Base-by-base conservation (phyloP, 2,329 filamentous ascomycete genomes). In the Clarireedia monteithiana region DNA sequence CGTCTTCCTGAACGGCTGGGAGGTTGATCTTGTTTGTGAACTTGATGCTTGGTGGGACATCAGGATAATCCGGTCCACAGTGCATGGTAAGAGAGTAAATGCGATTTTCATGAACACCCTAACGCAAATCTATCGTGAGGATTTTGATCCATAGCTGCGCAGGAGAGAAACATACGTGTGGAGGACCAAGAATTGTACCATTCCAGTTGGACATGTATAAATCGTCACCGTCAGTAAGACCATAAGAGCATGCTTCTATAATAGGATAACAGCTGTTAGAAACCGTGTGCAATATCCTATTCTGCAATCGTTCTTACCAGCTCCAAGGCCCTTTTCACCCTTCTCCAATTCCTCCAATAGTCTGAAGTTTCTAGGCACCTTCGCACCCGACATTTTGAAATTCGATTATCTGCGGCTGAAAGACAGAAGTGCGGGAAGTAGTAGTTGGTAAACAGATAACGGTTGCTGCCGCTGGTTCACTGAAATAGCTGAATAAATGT, bases 121-220 rank as follows among this genome's bases (percentile, higher is more conserved):
- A 68, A 10, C 51, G 26, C 27, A 9, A 27, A 15, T 12, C 7
- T 2, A 14, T 39, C 14, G 53, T 38, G 52, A 57, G 48, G 15
- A 38, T 48, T 23, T 49, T 36, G 9, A 42, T n/a, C 9, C 47
- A 20, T 10, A 48, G 15, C 40, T 47, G 34, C n/a, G 17, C 17
- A 39, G 26, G 23, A 24, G 38, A 53, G 40, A 39, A 36, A 76
- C 88, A 69, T 79, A 96, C 94, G 73, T 97, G 91, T 71, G 94
- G 92, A 64, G 94, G 94, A 1, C 94, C 94, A 50, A 96, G 84
- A 63, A 99, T 97, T 15, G 94, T 99, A 67, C 92, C 94, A 69
- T 95, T 96, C 94, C 94, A 99, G 78, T 96, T 91, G 62, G 88
- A 92, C 91, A 99, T 96, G 73, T 94, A 83, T 62, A 96, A 82